Evolutionary conservation across 306 rosid species (phyloP).

Genomic region (Lagenaria siceraria): DNA sequence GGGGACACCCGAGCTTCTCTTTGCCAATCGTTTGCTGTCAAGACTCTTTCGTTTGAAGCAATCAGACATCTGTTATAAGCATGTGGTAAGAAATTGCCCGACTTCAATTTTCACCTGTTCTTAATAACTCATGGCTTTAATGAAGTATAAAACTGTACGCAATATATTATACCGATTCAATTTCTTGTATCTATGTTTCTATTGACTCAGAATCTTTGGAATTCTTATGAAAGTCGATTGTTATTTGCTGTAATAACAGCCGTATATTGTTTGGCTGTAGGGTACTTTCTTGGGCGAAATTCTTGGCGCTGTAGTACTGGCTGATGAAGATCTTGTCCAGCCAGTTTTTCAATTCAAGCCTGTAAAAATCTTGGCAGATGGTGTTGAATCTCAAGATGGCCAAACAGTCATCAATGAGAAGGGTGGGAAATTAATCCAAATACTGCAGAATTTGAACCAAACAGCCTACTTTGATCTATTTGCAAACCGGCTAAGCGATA

Average conservation of each 20-base stretch:
- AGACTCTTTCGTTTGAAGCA: slow-evolving; percentile 41
- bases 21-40: slow-evolving; percentile 28
- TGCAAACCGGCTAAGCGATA: slow-evolving; percentile 39
- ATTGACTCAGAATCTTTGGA: not conserved
- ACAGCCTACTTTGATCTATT: slow-evolving; percentile 27
- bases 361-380: slow-evolving; percentile 41
- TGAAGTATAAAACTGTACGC: not conserved
- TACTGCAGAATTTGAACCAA: slow-evolving; percentile 35
- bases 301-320: slow-evolving; percentile 48
- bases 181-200: not conserved
- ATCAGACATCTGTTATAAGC: slow-evolving; percentile 43
- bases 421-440: slow-evolving; percentile 40
- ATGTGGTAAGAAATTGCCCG: slow-evolving; percentile 41
- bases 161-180: not conserved
- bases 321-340: slow-evolving; percentile 19
- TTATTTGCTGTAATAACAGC: not conserved
- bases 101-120: not conserved
- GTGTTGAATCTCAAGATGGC: slow-evolving; percentile 52
- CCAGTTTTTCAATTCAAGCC: slow-evolving; percentile 26
- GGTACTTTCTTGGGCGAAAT: slow-evolving; percentile 64
- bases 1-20: slow-evolving; percentile 53
- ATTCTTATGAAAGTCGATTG: not conserved
- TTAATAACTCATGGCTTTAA: not conserved
- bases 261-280: slow-evolving; percentile 25
- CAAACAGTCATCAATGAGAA: slow-evolving; percentile 27